A percentile compares a stretch with the other conserved stretches of the same genome.
These are phyloP conservation scores for Eucalyptus cladocalyx DNA, from an alignment of 345 rosid species.

Conservation along the genomic window DNA sequence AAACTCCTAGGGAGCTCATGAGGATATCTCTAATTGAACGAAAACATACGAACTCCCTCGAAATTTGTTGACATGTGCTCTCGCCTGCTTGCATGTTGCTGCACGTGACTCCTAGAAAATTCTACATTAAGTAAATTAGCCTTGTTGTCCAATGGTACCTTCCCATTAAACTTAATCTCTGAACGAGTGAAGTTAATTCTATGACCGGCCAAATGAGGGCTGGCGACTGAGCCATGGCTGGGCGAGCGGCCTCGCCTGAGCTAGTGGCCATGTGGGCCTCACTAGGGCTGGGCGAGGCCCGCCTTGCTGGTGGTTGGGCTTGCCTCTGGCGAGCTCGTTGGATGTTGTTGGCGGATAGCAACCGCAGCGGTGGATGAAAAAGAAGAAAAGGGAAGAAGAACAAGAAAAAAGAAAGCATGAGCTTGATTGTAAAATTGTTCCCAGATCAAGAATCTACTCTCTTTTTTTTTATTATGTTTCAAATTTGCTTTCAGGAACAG, in stretches of 20 bases:
- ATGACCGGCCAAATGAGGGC: no score
- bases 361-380: no score
- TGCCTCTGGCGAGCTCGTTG: rapidly evolving
- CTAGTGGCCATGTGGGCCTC: no score
- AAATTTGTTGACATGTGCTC: neutral
- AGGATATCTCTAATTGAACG: neutral
- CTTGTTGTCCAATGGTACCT: neutral
- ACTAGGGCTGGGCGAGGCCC: no score
- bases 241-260: no score
- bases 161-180: neutral
- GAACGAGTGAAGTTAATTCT: neutral
- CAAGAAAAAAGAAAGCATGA: no score
- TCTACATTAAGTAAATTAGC: neutral
- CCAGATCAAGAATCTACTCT: no score
- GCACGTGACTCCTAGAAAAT: neutral
- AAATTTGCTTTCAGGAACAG: no score
- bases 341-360: rapidly evolving
- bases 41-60: neutral
- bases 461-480: no score
- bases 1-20: neutral
- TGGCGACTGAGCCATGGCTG: rapidly evolving
- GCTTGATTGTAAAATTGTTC: no score
- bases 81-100: neutral
- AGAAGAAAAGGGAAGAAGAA: no score
- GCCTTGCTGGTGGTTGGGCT: no score